Percentiles rank a stretch among this genome's conserved stretches.
phyloP scores from a whole-genome alignment of 2,329 filamentous ascomycete species.

The Colletotrichum aenigma region DNA sequence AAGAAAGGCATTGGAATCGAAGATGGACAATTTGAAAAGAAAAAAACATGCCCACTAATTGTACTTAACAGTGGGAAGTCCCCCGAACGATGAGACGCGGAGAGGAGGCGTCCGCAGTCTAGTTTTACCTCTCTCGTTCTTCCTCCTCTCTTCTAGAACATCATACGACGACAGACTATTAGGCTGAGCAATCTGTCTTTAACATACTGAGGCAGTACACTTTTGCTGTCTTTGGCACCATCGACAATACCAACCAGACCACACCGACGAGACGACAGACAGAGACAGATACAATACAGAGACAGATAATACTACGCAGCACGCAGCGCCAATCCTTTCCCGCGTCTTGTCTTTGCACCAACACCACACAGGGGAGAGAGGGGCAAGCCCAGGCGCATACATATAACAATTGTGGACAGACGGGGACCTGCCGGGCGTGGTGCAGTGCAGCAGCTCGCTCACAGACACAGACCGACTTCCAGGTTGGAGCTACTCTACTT shows the following conservation, averaged over 20 bases:
- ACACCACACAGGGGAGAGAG: background rate
- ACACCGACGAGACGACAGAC: background rate
- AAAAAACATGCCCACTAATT: background rate
- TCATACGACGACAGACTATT: background rate
- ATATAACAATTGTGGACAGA: background rate
- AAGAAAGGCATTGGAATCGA: background rate
- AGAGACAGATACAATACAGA: background rate
- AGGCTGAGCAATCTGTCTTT: background rate
- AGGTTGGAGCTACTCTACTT: background rate
- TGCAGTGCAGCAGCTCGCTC: background rate
- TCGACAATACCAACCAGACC: background rate
- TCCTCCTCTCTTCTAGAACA: background rate
- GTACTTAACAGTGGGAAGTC: slow-evolving; percentile 5
- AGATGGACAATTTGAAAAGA: background rate
- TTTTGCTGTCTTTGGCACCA: background rate
- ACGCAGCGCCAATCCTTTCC: background rate
- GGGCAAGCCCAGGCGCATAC: background rate
- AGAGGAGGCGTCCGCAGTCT: background rate
- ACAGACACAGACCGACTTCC: background rate
- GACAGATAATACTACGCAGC: background rate
- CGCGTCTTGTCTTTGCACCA: background rate
- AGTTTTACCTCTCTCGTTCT: background rate
- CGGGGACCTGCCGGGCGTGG: background rate
- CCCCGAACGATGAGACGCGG: background rate
- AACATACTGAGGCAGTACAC: background rate